Evolutionary conservation across 1,139 yeast genomes (phyloP), one percentile per base, ranked within the genome.

Genomic region (Suhomyces bribrorum): DNA sequence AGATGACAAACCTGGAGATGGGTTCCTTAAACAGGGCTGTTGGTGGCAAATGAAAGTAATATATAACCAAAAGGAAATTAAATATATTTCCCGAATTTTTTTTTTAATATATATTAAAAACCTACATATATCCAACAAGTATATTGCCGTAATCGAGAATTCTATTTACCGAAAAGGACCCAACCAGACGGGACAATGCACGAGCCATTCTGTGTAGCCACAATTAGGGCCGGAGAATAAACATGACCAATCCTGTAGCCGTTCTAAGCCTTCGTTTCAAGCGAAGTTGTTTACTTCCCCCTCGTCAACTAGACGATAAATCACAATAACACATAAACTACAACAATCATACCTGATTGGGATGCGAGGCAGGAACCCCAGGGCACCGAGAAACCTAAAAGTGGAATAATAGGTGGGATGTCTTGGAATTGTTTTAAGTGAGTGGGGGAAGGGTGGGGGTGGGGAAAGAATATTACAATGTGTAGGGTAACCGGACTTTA

Each of bases 1-100:
- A 34, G 28, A 31, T 24, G 41, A 31, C 34, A 37, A 33, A 37
- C n/a, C n/a, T n/a, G n/a, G n/a, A n/a, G n/a, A n/a, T n/a, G 16
- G 25, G 26, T 29, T 31, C 30, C 30, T 30, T n/a, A n/a, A n/a
- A n/a, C n/a, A n/a, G n/a, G n/a, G n/a, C n/a, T n/a, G n/a, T n/a
- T n/a, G n/a, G n/a, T n/a, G n/a, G n/a, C n/a, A n/a, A n/a, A n/a
- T n/a, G n/a, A n/a, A n/a, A n/a, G n/a, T n/a, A n/a, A n/a, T n/a
- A n/a, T n/a, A n/a, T n/a, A n/a, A n/a, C n/a, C n/a, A n/a, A n/a
- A n/a, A n/a, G n/a, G n/a, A n/a, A n/a, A n/a, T n/a, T n/a, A n/a
- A n/a, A n/a, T n/a, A n/a, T n/a, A n/a, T n/a, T n/a, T n/a, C n/a
- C n/a, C n/a, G n/a, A n/a, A n/a, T n/a, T n/a, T n/a, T n/a, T n/a